Conservation (phyloP, 139 green algal species). For the Ettlia oleoabundans region DNA sequence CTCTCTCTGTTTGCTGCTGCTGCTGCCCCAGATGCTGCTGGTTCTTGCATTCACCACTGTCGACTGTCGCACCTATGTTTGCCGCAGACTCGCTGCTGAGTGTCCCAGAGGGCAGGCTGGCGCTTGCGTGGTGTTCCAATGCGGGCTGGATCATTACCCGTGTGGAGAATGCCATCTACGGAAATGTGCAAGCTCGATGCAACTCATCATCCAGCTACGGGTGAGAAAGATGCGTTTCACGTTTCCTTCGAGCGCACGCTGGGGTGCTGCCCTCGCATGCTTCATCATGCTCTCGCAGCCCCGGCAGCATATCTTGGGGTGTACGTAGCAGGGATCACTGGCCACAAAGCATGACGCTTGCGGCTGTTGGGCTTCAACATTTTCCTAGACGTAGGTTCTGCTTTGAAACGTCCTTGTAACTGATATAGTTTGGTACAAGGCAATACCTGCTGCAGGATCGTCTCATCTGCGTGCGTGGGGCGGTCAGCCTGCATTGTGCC, state of each 20-base stretch:
- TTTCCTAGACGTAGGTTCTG: neutral
- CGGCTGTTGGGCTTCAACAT: no score
- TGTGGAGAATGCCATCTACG: slow-evolving; percentile 19
- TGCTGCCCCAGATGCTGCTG: no score
- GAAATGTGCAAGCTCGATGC: neutral
- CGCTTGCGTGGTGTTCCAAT: neutral
- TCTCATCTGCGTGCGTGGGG: neutral
- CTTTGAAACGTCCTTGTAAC: neutral
- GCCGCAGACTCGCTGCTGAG: slow-evolving; percentile 15
- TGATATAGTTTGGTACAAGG: neutral
- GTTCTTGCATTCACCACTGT: no score
- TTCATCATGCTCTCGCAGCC: no score
- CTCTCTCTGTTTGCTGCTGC: no score
- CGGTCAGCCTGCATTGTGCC: slow-evolving; percentile 12
- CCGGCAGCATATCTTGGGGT: no score
- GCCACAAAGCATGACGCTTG: no score
- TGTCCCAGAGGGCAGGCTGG: neutral
- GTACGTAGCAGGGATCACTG: no score
- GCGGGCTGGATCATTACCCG: slow-evolving; percentile 5
- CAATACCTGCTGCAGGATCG: neutral
- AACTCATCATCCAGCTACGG: slow-evolving; percentile 6
- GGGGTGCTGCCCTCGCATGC: neutral
- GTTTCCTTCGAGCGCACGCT: neutral
- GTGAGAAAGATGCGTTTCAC: neutral
- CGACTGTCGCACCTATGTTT: no score